A percentile compares a stretch with the other conserved stretches of the same genome.
phyloP scores from a whole-genome alignment of 371 early-diverging fungal genomes.

The Basidiobolus heterosporus region DNA sequence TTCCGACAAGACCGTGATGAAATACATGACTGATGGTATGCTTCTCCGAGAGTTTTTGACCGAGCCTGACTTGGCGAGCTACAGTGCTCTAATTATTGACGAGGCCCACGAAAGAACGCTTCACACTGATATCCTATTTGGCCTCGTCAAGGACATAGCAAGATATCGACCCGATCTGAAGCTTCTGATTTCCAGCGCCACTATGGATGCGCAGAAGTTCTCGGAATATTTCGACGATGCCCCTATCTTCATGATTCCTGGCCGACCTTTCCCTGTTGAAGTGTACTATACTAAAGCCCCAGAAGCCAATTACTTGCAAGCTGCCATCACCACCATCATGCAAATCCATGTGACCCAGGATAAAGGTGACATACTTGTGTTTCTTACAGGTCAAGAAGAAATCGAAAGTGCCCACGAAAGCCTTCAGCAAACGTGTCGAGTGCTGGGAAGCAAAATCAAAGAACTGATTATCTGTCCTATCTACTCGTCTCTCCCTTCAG shows the following conservation, averaged over 20 bases:
- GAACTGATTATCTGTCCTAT: conserved; percentile 90
- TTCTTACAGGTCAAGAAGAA: conserved; percentile 98
- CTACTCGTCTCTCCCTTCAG: conserved; percentile 85
- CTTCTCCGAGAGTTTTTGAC: conserved; percentile 95
- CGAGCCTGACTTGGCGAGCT: conserved; percentile 83
- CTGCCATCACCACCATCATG: conserved; percentile 86
- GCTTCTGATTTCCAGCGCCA: conserved; percentile 96
- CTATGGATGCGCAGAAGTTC: conserved; percentile 94
- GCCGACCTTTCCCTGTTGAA: conserved; percentile 83
- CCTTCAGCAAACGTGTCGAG: conserved; percentile 56
- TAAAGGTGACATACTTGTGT: conserved; percentile 90
- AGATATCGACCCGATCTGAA: conserved; percentile 85
- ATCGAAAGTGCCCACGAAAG: conserved; percentile 86
- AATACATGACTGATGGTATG: conserved; percentile 99
- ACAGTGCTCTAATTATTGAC: conserved; percentile 92
- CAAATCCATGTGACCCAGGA: conserved; percentile 87
- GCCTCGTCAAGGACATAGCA: conserved; percentile 91
- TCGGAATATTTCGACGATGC: conserved; percentile 88
- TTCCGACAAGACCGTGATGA: conserved; percentile 84
- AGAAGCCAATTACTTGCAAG: conserved; percentile 92
- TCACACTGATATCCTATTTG: conserved; percentile 96
- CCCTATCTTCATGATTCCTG: conserved; percentile 82
- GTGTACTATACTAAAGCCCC: conserved; percentile 91
- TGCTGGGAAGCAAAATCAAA: conserved; percentile 74
- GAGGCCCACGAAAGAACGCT: conserved; percentile 98